Conservation (phyloP, 2,329 filamentous ascomycete species). For the Ampelomyces quisqualis region DNA sequence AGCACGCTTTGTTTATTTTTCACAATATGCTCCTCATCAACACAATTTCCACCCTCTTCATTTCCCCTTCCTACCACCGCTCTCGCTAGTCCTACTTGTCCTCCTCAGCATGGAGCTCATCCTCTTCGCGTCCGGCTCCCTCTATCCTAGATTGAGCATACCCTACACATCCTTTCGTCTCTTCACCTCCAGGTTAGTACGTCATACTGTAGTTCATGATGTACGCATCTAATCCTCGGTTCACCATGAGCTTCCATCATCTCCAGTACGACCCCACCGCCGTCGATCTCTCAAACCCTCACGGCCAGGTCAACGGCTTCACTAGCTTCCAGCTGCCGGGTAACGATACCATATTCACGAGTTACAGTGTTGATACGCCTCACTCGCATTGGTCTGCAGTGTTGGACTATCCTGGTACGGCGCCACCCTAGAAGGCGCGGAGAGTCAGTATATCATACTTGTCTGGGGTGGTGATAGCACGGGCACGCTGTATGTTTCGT, state of each 20-base stretch:
- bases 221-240: conserved; percentile 14
- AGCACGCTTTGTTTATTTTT: neutral
- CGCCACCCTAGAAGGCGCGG: conserved; percentile 15
- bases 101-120: conserved; percentile 1
- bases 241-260: conserved; percentile 11
- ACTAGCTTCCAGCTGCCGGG: conserved; percentile 19
- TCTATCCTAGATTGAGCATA: neutral
- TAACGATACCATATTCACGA: conserved; percentile 15
- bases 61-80: neutral
- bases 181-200: conserved; percentile 13
- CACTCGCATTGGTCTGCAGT: conserved; percentile 1
- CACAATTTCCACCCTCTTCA: neutral
- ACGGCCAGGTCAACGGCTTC: conserved; percentile 17
- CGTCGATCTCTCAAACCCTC: conserved; percentile 5
- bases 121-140: conserved; percentile 10
- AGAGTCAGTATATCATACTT: conserved; percentile 13
- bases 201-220: conserved; percentile 23
- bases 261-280: conserved; percentile 22
- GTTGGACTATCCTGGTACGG: conserved; percentile 14
- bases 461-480: conserved; percentile 21
- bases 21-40: neutral
- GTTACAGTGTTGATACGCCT: conserved; percentile 19
- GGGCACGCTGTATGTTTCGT: conserved; percentile 12
- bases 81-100: no score
- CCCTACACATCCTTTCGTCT: conserved; percentile 3